Evolutionary conservation across 352 stramenopile genomes (phyloP).

Genomic region (Globisporangium irregulare): DNA sequence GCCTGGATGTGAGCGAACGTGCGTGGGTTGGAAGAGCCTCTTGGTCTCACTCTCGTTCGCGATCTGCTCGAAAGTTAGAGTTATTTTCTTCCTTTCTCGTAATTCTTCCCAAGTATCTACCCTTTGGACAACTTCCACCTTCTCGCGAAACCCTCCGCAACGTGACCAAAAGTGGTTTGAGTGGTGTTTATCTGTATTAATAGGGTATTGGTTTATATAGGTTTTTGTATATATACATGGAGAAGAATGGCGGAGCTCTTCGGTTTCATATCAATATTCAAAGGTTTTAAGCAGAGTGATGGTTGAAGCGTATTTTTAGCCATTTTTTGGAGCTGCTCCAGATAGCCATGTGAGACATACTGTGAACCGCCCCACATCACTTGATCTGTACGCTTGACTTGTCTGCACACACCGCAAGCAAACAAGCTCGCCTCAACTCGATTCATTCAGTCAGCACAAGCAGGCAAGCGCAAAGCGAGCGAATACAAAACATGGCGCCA

Average conservation of each 20-base stretch:
- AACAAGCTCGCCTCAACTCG: neutral
- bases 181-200: neutral
- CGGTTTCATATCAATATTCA: neutral
- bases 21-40: conserved; percentile 5
- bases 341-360: neutral
- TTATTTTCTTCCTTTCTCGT: conserved; percentile 5
- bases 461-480: neutral
- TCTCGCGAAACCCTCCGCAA: conserved; percentile 6
- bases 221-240: neutral
- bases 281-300: conserved; percentile 1
- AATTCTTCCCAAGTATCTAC: conserved; percentile 11
- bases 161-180: neutral
- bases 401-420: neutral
- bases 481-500: conserved; percentile 12
- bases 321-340: neutral
- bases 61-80: conserved; percentile 2
- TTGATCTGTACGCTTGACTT: neutral
- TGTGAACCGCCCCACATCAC: neutral
- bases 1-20: neutral
- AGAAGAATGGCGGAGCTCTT: neutral
- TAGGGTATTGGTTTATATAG: neutral
- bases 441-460: neutral
- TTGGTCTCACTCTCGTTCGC: conserved; percentile 3
- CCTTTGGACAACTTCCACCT: conserved; percentile 7
- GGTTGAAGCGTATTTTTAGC: conserved; percentile 1